A percentile compares a stretch with the other conserved stretches of the same genome.
These are phyloP conservation scores for Neonectria ditissima DNA, from an alignment of 2,329 filamentous ascomycete genomes.

Conservation along the genomic window DNA sequence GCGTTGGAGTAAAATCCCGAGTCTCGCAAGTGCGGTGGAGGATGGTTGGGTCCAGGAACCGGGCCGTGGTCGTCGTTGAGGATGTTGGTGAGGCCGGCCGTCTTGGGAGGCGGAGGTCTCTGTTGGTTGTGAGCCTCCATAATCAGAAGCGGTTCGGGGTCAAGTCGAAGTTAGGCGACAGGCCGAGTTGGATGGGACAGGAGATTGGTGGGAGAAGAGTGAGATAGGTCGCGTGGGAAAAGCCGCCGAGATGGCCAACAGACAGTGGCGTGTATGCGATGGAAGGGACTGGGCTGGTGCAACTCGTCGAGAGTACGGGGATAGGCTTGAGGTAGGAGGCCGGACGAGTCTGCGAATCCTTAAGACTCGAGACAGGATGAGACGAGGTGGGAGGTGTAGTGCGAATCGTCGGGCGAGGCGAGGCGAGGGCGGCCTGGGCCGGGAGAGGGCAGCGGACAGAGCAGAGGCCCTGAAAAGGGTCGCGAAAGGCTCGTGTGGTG, in stretches of 20 bases:
- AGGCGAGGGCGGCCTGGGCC: background rate
- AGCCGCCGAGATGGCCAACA: constrained; percentile 7
- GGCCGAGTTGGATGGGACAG: background rate
- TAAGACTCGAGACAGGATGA: constrained; percentile 8
- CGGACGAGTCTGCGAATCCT: constrained; percentile 15
- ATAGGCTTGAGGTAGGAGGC: constrained; percentile 4
- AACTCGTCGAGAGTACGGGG: constrained; percentile 5
- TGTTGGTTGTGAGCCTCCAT: constrained; percentile 47
- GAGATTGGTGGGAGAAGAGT: constrained; percentile 8
- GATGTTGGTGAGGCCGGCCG: constrained; percentile 54
- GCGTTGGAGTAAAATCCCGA: constrained; percentile 59
- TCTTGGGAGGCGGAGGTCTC: constrained; percentile 47
- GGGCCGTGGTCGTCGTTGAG: constrained; percentile 52
- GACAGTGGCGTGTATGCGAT: constrained; percentile 12
- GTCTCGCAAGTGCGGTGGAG: constrained; percentile 52
- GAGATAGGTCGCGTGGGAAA: constrained; percentile 14
- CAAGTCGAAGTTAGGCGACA: constrained; percentile 5
- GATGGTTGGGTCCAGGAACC: constrained; percentile 41
- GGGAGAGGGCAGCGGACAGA: constrained; percentile 16
- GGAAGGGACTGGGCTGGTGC: constrained; percentile 15
- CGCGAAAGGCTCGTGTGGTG: constrained; percentile 19
- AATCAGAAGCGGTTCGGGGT: constrained; percentile 23
- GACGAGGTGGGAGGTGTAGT: constrained; percentile 17
- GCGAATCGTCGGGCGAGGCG: constrained; percentile 10
- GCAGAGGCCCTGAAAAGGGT: constrained; percentile 25